Percentiles rank a stretch among this genome's conserved stretches.
Evolutionary conservation across 2,329 filamentous ascomycete genomes (phyloP).

Genomic region (Didymella glomerata): DNA sequence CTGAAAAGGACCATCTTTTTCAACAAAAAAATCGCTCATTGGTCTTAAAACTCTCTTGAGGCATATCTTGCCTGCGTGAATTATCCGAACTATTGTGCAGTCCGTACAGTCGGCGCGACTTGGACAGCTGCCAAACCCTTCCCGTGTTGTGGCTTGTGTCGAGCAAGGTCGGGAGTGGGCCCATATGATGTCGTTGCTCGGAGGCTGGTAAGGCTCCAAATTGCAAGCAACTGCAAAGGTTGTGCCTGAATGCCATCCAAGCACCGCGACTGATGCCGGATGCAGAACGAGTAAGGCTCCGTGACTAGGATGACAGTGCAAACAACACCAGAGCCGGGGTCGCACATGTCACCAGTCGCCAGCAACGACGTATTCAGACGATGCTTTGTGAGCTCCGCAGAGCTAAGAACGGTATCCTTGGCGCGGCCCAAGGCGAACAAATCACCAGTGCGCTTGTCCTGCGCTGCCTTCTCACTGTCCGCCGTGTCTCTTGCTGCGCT

Average conservation of each 20-base stretch:
- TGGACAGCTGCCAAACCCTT: constrained; percentile 10
- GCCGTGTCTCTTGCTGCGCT: constrained; percentile 15
- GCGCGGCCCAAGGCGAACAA: constrained; percentile 15
- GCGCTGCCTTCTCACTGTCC: constrained; percentile 9
- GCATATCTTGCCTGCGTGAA: constrained; percentile 18
- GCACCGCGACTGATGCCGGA: constrained; percentile 1
- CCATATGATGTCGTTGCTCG: constrained; percentile 22
- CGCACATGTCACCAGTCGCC: constrained; percentile 9
- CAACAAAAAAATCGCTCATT: constrained; percentile 1
- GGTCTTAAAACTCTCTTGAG: not conserved
- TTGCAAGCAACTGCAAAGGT: constrained; percentile 1
- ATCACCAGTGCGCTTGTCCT: constrained; percentile 14
- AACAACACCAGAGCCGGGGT: not conserved
- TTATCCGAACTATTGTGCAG: not conserved
- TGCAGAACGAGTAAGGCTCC: constrained; percentile 11
- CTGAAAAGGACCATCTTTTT: not conserved
- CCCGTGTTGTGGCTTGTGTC: constrained; percentile 15
- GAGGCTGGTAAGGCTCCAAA: constrained; percentile 10
- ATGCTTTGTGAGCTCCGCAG: constrained; percentile 17
- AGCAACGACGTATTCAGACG: constrained; percentile 21
- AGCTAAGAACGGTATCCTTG: constrained; percentile 21
- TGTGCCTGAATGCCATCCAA: constrained; percentile 1
- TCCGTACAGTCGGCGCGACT: constrained; percentile 11
- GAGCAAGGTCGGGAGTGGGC: constrained; percentile 18
- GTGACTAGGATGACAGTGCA: constrained; percentile 2